Evolutionary conservation across 176 grass and related monocot species (phyloP), one percentile per base, ranked within the genome.

Genomic region (Aechmea fasciata): DNA sequence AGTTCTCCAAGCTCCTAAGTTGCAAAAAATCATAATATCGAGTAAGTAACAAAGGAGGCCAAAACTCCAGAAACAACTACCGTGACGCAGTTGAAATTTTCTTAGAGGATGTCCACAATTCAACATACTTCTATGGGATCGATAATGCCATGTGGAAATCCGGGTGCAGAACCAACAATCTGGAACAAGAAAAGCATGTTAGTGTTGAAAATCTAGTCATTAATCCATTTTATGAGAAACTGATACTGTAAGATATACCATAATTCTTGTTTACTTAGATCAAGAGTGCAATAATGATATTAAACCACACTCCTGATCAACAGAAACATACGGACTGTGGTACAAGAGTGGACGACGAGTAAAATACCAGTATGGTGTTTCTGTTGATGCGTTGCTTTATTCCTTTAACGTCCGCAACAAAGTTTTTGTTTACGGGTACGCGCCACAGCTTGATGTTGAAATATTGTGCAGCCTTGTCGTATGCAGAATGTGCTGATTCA

Each of bases 141-240:
- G 33, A 99, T 73, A 71, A 99, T 71, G 66, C 94, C 89, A 75
- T 93, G 94, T 2, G 94, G 94, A 79, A 99, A 99, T 70, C 89
- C 89, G 73, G 89, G 94, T 87, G 94, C 86, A 72, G 94, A 97
- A 47, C 86, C 94, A 77, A 97, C 69, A 85, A 97, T 90, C 94
- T 97, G 80, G 50, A 71, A 69, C 25, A 61, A 25, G n/a, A 6
- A 29, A 69, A 82, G 13, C 63, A 78, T 24, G 52, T 81, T 57
- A 84, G 55, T 61, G 20, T 61, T 41, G 20, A 61, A 61, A 6
- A 9, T 61, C 9, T 61, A 61, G 10, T 61, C 10, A 7, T 61
- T 61, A 61, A 10, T 61, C 55, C 20, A 19, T 15, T n/a, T 61
- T 19, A n/a, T 18, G 13, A 61, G 55, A 61, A 61, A n/a, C 1